A percentile compares a stretch with the other conserved stretches of the same genome.
Evolutionary conservation across 179 eudicot species (phyloP).

Genomic region (Silene vulgaris): DNA sequence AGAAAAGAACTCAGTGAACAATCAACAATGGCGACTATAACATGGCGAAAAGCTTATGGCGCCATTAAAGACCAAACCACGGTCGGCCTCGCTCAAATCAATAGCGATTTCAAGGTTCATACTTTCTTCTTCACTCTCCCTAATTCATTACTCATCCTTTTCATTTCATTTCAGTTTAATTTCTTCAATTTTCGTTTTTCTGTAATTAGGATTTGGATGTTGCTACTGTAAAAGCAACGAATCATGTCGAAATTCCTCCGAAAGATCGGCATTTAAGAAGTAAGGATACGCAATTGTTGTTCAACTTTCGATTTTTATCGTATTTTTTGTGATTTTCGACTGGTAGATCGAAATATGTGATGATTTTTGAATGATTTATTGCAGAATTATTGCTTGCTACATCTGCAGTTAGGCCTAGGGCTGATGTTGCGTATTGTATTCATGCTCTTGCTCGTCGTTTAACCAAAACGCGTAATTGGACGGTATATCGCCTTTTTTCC

Average conservation of each 20-base stretch:
- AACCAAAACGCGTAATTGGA: conserved; percentile 78
- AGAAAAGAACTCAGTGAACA: not conserved
- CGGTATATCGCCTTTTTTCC: conserved; percentile 34
- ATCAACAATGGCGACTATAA: conserved; percentile 61
- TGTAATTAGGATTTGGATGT: conserved; percentile 72
- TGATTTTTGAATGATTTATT: not conserved
- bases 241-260: conserved; percentile 90
- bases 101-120: conserved; percentile 77
- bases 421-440: conserved; percentile 84
- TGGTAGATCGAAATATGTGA: conserved; percentile 10
- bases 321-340: not conserved
- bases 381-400: conserved; percentile 67
- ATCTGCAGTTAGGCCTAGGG: conserved; percentile 60
- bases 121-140: not conserved
- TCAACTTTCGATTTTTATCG: not conserved
- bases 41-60: conserved; percentile 85
- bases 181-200: conserved; percentile 4
- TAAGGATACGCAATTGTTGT: conserved; percentile 37
- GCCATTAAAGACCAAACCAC: conserved; percentile 88
- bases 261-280: conserved; percentile 88
- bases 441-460: conserved; percentile 80
- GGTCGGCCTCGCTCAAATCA: conserved; percentile 89
- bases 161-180: not conserved
- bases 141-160: conserved; percentile 1
- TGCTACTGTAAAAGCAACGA: conserved; percentile 91